Conservation (phyloP, 2,329 filamentous ascomycete genomes). For the Colletotrichum destructivum region DNA sequence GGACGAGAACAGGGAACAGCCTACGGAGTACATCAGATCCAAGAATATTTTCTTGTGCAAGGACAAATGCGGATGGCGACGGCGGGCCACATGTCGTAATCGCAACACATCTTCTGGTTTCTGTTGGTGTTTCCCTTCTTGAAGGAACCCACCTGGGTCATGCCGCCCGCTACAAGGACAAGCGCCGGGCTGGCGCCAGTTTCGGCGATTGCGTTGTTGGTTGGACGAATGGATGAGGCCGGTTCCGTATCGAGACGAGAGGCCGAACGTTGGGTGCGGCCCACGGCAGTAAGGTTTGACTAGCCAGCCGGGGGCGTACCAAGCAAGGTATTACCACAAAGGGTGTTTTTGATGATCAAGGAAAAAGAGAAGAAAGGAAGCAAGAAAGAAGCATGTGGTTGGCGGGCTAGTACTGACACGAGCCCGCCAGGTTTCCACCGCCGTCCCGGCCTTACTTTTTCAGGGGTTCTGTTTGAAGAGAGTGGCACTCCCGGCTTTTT, state of each 20-base stretch:
- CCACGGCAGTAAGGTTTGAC: conserved; percentile 7
- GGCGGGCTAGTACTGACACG: conserved; percentile 32
- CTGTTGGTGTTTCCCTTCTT: conserved; percentile 8
- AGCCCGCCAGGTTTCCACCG: conserved; percentile 15
- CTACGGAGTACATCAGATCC: too few species aligned
- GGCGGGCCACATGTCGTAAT: conserved; percentile 21
- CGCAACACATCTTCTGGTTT: background rate
- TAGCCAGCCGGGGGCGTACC: background rate
- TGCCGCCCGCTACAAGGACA: conserved; percentile 7
- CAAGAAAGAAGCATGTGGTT: conserved; percentile 2
- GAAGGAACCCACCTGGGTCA: conserved; percentile 17
- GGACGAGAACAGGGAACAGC: background rate
- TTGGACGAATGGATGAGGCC: conserved; percentile 15
- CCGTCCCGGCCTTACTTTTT: background rate
- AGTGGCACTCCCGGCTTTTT: background rate
- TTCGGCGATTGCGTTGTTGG: conserved; percentile 2
- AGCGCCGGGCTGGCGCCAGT: conserved; percentile 11
- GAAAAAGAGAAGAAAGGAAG: background rate
- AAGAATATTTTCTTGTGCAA: background rate
- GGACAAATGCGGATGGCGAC: conserved; percentile 15
- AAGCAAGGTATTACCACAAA: conserved; percentile 4
- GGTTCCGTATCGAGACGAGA: conserved; percentile 17
- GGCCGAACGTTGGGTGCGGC: conserved; percentile 3
- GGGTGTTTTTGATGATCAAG: conserved; percentile 1
- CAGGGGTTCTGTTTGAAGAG: background rate